Evolutionary conservation across 805 yeast genomes (phyloP).

Genomic region (Candida gorgasii): DNA sequence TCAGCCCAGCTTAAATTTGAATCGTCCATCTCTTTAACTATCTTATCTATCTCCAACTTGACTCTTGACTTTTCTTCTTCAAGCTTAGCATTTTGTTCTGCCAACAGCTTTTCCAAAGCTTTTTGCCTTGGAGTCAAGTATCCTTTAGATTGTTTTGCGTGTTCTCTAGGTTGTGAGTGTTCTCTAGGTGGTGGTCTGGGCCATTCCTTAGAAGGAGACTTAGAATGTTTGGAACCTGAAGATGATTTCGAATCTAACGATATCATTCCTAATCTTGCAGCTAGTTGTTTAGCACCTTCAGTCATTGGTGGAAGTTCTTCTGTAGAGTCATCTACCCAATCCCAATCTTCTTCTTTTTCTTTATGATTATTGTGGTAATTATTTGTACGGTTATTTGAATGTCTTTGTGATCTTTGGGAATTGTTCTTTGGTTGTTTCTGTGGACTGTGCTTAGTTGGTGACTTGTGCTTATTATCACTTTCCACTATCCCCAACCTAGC

Average conservation of each 20-base stretch:
- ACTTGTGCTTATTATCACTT: not conserved
- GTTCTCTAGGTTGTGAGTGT: not conserved
- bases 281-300: slow-evolving; percentile 26
- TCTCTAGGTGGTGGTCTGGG: not conserved
- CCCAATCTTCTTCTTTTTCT: slow-evolving; percentile 8
- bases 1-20: slow-evolving; percentile 18
- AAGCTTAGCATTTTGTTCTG: slow-evolving; percentile 8
- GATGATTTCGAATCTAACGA: slow-evolving; percentile 3
- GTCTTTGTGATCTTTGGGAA: not conserved
- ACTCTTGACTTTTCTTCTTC: slow-evolving; percentile 12
- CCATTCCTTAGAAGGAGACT: not conserved
- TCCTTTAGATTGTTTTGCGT: not conserved
- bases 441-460: not conserved
- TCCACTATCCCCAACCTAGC: slow-evolving; percentile 22
- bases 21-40: slow-evolving; percentile 17
- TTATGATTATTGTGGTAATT: not conserved
- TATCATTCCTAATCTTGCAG: slow-evolving; percentile 23
- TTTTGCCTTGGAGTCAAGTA: slow-evolving; percentile 13
- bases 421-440: not conserved
- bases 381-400: not conserved
- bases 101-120: slow-evolving; percentile 5
- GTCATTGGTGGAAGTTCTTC: slow-evolving; percentile 21
- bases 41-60: slow-evolving; percentile 14
- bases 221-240: not conserved
- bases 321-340: slow-evolving; percentile 9